Percentiles rank a stretch among this genome's conserved stretches.
Evolutionary conservation across 148 eudicot genomes (phyloP).

Genomic region (Heliamphora exappendiculata): DNA sequence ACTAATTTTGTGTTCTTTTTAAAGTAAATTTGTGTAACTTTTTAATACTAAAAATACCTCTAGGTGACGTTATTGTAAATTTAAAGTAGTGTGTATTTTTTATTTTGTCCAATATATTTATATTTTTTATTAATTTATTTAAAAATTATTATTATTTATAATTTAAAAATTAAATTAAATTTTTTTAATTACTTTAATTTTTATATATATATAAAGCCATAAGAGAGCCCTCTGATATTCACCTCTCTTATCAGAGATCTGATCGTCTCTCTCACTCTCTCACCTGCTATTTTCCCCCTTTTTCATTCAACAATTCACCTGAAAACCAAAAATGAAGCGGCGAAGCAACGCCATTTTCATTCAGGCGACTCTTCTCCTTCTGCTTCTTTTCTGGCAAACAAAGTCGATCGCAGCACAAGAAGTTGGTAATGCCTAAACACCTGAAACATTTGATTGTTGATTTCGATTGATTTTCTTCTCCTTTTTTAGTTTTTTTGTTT

Average conservation of each 20-base stretch:
- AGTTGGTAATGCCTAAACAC: conserved; percentile 7
- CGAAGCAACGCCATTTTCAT: conserved; percentile 4
- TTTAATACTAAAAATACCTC: no score
- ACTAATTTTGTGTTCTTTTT: no score
- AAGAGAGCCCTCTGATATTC: neutral
- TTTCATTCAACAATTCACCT: neutral
- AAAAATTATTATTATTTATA: no score
- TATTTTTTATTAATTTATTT: no score
- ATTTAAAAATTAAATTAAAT: no score
- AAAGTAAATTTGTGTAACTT: no score
- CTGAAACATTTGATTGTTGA: neutral
- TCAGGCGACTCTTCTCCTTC: conserved; percentile 1
- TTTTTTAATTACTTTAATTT: no score
- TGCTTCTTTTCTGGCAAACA: conserved; percentile 7
- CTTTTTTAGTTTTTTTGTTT: neutral
- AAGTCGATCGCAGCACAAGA: neutral
- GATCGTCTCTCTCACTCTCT: neutral
- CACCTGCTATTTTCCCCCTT: neutral
- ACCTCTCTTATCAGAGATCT: neutral
- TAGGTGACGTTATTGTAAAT: no score
- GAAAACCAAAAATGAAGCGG: conserved; percentile 6
- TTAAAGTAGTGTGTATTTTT: no score
- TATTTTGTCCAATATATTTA: no score
- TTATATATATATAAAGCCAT: neutral
- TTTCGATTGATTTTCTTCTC: neutral